Conservation (phyloP, 139 green algal species). For the Astrephomene gubernaculifera region DNA sequence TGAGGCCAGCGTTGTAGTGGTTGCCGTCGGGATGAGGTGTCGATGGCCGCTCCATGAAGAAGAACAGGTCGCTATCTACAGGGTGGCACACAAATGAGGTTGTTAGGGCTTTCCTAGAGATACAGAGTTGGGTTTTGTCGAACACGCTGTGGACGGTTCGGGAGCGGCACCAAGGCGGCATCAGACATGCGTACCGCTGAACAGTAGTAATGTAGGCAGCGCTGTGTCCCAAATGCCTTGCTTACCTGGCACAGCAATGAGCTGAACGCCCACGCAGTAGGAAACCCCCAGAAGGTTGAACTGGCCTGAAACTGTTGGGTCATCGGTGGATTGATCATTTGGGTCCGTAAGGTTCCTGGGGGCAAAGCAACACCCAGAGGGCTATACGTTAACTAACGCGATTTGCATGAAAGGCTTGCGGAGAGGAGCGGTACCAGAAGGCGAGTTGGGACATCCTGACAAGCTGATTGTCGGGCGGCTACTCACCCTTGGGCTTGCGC, state of each 20-base stretch:
- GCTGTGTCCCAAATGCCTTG: neutral
- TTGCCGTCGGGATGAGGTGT: slow-evolving; percentile 20
- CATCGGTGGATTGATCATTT: neutral
- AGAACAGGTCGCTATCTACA: slow-evolving; percentile 24
- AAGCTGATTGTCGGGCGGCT: too few relatives aligned
- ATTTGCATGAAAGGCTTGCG: too few relatives aligned
- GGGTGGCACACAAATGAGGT: too few relatives aligned
- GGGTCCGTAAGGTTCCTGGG: too few relatives aligned
- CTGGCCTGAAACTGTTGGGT: neutral
- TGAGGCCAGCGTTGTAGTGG: slow-evolving; percentile 27
- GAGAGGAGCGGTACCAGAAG: too few relatives aligned
- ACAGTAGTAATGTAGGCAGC: neutral
- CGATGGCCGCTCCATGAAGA: slow-evolving; percentile 35
- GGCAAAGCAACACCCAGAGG: too few relatives aligned
- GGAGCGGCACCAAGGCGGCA: too few relatives aligned
- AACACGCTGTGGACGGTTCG: too few relatives aligned
- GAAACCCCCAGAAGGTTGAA: slow-evolving; percentile 2
- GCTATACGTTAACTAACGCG: too few relatives aligned
- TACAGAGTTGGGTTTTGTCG: neutral
- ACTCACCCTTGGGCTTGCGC: neutral
- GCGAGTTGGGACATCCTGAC: too few relatives aligned
- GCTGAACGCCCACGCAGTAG: slow-evolving; percentile 23
- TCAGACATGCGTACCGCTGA: too few relatives aligned
- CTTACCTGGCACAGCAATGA: slow-evolving; percentile 31
- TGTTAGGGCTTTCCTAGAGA: neutral